phyloP scores from a whole-genome alignment of 2,329 filamentous ascomycete genomes.

The Fusarium udum region DNA sequence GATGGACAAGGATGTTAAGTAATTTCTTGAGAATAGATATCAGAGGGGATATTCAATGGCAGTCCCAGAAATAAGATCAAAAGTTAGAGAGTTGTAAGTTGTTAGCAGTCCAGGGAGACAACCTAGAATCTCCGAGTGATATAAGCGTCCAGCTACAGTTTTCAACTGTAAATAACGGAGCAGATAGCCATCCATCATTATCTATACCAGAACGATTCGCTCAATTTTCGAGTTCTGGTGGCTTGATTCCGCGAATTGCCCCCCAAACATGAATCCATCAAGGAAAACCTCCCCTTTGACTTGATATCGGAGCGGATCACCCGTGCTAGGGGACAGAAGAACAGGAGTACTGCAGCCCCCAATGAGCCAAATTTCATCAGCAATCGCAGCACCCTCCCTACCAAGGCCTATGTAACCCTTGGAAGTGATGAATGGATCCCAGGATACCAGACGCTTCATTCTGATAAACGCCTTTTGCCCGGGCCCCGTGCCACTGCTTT shows the following conservation, averaged over 20 bases:
- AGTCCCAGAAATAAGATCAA: accelerated
- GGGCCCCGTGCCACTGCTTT: not conserved
- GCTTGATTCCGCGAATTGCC: not conserved
- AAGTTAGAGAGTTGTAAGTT: too few relatives aligned
- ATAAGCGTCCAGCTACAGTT: not conserved
- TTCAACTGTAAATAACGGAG: not conserved
- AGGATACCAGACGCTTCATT: not conserved
- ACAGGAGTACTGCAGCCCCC: not conserved
- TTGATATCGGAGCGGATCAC: not conserved
- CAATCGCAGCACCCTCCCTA: not conserved
- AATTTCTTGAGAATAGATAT: too few relatives aligned
- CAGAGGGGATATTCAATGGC: accelerated
- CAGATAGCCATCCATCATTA: not conserved
- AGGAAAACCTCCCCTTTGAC: not conserved
- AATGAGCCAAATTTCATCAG: not conserved
- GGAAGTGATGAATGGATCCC: not conserved
- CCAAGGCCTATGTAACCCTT: not conserved
- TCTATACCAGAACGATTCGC: not conserved
- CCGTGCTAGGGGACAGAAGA: not conserved
- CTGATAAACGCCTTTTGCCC: not conserved
- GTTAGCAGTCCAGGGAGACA: not conserved
- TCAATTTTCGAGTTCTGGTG: not conserved
- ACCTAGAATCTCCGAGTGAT: not conserved
- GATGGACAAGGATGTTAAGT: too few relatives aligned
- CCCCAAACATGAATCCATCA: not conserved